These are phyloP conservation scores for Calvatia gigantea DNA, from an alignment of 768 basidiomycete genomes.

Conservation along the genomic window DNA sequence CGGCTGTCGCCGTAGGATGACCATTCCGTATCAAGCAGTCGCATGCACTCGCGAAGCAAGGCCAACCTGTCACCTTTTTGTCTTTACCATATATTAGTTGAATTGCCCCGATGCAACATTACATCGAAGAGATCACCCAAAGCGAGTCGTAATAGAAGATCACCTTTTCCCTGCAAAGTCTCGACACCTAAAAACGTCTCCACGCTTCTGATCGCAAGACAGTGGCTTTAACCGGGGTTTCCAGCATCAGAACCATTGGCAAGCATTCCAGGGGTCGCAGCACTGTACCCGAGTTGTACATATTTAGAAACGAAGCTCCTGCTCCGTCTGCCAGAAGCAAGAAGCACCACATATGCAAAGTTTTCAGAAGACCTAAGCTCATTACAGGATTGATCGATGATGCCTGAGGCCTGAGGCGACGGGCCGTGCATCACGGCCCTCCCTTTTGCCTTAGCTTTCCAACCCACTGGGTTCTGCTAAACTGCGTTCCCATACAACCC, in stretches of 20 bases:
- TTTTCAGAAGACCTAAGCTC: not conserved
- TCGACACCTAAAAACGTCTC: not conserved
- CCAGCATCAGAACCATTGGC: not conserved
- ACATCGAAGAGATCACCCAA: too few relatives aligned
- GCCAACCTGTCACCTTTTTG: too few relatives aligned
- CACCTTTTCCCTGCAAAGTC: too few relatives aligned
- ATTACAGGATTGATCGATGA: conserved; percentile 4
- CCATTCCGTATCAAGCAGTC: too few relatives aligned
- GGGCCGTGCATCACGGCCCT: conserved; percentile 9
- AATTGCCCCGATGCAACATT: too few relatives aligned
- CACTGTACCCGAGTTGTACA: not conserved
- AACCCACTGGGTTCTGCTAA: not conserved
- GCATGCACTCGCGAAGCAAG: too few relatives aligned
- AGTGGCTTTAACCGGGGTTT: too few relatives aligned
- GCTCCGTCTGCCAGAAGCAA: not conserved
- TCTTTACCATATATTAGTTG: too few relatives aligned
- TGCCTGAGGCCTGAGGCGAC: not conserved
- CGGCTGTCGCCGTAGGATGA: too few relatives aligned
- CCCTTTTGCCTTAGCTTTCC: not conserved
- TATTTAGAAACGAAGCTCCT: not conserved
- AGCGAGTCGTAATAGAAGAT: too few relatives aligned
- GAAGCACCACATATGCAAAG: not conserved
- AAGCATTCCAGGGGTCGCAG: too few relatives aligned
- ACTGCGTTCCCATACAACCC: not conserved
- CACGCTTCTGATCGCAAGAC: not conserved